These are phyloP conservation scores for Heterococcus sp. DNA, from an alignment of 108 stramenopile genomes.

Conservation along the genomic window DNA sequence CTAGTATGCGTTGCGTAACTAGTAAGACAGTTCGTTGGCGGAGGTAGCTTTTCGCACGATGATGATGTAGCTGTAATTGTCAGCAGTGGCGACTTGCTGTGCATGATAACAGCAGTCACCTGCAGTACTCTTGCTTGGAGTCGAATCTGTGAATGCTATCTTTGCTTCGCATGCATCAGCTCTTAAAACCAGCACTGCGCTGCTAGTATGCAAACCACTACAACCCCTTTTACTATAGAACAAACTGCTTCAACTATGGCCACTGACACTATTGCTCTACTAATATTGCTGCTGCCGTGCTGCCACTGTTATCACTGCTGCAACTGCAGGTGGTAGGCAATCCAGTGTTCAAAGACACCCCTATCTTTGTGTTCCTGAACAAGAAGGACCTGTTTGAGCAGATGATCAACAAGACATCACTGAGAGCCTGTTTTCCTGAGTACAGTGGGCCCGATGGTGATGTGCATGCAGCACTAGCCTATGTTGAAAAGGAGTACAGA, in stretches of 20 bases:
- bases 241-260: neutral
- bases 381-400: conserved; percentile 55
- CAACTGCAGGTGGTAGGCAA: conserved; percentile 36
- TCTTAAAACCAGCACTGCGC: too few relatives aligned
- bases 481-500: neutral
- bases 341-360: conserved; percentile 41
- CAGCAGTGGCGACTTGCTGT: neutral
- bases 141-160: neutral
- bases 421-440: conserved; percentile 45
- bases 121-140: conserved; percentile 17
- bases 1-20: too few relatives aligned
- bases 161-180: too few relatives aligned
- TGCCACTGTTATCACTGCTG: neutral
- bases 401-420: conserved; percentile 24
- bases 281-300: neutral
- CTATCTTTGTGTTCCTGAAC: conserved; percentile 51
- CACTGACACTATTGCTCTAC: neutral
- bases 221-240: neutral
- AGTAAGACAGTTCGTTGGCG: too few relatives aligned
- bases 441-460: conserved; percentile 31
- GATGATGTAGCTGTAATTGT: neutral
- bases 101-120: conserved; percentile 14
- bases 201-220: neutral
- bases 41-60: neutral
- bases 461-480: conserved; percentile 39